Evolutionary conservation across 2,329 filamentous ascomycete genomes (phyloP).

Genomic region (Thyridium curvatum): DNA sequence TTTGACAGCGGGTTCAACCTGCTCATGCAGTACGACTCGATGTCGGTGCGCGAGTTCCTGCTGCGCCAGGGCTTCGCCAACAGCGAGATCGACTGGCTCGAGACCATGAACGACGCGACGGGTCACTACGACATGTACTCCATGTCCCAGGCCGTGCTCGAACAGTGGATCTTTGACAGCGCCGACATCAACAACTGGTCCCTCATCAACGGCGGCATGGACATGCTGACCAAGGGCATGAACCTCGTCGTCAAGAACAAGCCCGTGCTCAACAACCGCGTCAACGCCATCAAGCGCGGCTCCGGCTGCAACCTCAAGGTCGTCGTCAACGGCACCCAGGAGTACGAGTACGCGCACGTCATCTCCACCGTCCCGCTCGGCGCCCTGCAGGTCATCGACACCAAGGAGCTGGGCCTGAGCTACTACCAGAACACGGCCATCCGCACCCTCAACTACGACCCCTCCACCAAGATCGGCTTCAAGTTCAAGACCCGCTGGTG

Average conservation of each 20-base stretch:
- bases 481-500: constrained; percentile 20
- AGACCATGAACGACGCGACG: constrained; percentile 15
- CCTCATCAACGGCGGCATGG: constrained; percentile 22
- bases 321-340: constrained; percentile 11
- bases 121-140: constrained; percentile 15
- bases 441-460: constrained; percentile 18
- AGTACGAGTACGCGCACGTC: constrained; percentile 13
- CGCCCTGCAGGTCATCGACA: constrained; percentile 16
- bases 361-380: constrained; percentile 18
- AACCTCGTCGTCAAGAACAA: constrained; percentile 13
- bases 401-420: constrained; percentile 15
- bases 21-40: constrained; percentile 14
- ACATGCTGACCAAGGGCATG: constrained; percentile 19
- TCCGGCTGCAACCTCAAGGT: constrained; percentile 11
- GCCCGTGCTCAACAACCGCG: constrained; percentile 10
- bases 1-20: constrained; percentile 11
- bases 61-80: constrained; percentile 18
- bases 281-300: constrained; percentile 13
- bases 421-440: constrained; percentile 22
- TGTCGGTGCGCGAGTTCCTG: constrained; percentile 12
- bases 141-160: constrained; percentile 12
- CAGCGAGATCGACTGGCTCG: constrained; percentile 21
- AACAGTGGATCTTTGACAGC: constrained; percentile 17
- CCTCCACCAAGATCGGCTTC: constrained; percentile 20
- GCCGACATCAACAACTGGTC: constrained; percentile 15